Conservation (phyloP, 2,329 filamentous ascomycete species). For the Alternaria ethzedia region DNA sequence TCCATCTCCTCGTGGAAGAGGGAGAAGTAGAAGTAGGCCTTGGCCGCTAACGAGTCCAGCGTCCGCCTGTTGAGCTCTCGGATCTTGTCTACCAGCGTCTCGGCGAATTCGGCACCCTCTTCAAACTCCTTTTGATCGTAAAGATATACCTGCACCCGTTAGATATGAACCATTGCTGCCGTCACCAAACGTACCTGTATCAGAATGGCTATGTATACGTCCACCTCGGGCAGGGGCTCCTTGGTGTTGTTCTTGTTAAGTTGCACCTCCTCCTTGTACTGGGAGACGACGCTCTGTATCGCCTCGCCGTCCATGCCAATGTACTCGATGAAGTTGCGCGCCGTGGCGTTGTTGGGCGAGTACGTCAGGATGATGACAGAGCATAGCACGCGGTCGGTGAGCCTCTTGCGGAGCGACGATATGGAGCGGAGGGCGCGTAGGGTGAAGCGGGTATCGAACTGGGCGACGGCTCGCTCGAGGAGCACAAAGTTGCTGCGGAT, state of each 20-base stretch:
- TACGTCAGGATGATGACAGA: constrained; percentile 84
- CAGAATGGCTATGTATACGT: constrained; percentile 86
- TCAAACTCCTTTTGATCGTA: constrained; percentile 84
- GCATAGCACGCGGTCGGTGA: constrained; percentile 80
- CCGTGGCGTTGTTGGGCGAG: constrained; percentile 68
- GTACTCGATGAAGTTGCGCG: constrained; percentile 72
- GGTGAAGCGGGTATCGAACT: constrained; percentile 95
- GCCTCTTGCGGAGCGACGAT: constrained; percentile 90
- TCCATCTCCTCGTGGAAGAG: constrained; percentile 92
- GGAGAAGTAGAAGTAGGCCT: constrained; percentile 98
- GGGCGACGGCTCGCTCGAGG: constrained; percentile 86
- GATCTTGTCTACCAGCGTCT: constrained; percentile 80
- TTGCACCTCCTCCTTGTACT: constrained; percentile 70
- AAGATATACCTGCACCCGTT: constrained; percentile 73
- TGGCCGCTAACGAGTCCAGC: constrained; percentile 89
- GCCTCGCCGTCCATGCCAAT: constrained; percentile 71
- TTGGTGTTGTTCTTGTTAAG: constrained; percentile 69
- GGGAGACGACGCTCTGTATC: constrained; percentile 60
- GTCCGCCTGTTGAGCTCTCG: constrained; percentile 91
- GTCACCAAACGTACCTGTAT: constrained; percentile 44
- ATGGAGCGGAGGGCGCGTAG: constrained; percentile 93
- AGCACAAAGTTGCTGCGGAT: constrained; percentile 94
- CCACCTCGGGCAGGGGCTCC: constrained; percentile 83
- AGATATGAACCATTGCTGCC: constrained; percentile 6
- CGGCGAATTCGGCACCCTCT: constrained; percentile 83